Evolutionary conservation across 805 yeast species (phyloP).

Genomic region (Cyberlindnera saturnus): DNA sequence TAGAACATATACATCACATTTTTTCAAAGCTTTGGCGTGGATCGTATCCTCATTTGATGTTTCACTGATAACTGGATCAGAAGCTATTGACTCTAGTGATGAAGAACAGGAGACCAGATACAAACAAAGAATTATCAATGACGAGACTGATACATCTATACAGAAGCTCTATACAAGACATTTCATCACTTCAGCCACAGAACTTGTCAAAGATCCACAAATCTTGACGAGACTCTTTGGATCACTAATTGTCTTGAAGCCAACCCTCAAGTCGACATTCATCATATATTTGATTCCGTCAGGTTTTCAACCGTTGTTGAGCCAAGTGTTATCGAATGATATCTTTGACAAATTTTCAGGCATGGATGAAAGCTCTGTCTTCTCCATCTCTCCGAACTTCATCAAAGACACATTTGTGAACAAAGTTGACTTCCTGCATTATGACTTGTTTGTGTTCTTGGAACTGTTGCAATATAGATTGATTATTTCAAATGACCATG

Average conservation of each 20-base stretch:
- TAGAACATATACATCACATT: neutral
- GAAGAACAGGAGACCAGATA: neutral
- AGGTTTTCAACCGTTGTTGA: constrained; percentile 29
- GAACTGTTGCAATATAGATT: constrained; percentile 65
- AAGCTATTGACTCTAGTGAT: constrained; percentile 4
- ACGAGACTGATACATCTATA: constrained; percentile 7
- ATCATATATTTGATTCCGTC: constrained; percentile 38
- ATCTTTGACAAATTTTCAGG: constrained; percentile 2
- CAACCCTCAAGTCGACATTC: constrained; percentile 31
- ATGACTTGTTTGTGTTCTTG: constrained; percentile 42
- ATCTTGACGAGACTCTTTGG: constrained; percentile 22
- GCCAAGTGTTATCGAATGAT: constrained; percentile 19
- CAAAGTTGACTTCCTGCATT: constrained; percentile 16
- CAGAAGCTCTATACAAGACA: constrained; percentile 15
- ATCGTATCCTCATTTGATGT: constrained; percentile 7
- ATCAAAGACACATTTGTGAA: constrained; percentile 11
- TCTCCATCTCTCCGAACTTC: neutral
- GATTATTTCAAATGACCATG: constrained; percentile 60
- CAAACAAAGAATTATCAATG: constrained; percentile 7
- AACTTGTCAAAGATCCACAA: constrained; percentile 13
- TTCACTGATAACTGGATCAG: constrained; percentile 7
- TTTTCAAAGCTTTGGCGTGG: constrained; percentile 2
- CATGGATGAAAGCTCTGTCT: constrained; percentile 4
- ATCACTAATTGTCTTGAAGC: constrained; percentile 32
- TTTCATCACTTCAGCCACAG: constrained; percentile 23